Evolutionary conservation across 306 rosid species (phyloP).

Genomic region (Oxytropis ochrocephala): DNA sequence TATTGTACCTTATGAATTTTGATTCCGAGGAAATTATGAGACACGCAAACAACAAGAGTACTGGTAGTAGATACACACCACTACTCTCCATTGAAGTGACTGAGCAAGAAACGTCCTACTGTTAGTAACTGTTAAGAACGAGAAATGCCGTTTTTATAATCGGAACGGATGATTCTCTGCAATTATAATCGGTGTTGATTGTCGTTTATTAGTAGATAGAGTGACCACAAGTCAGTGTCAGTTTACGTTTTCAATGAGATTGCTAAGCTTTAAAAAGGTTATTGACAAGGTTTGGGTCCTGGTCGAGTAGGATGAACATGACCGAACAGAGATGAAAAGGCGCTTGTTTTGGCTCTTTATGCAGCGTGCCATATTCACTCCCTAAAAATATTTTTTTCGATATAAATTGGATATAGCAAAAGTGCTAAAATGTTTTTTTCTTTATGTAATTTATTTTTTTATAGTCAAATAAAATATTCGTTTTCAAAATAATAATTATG

Average conservation of each 20-base stretch:
- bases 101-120: background rate
- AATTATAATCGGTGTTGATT: background rate
- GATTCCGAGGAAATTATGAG: constrained; percentile 24
- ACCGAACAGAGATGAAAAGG: background rate
- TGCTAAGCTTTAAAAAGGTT: background rate
- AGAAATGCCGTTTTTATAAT: background rate
- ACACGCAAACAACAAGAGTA: constrained; percentile 11
- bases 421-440: too few species aligned
- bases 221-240: background rate
- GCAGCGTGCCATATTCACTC: too few species aligned
- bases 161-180: background rate
- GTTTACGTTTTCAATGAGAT: background rate
- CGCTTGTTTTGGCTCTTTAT: background rate
- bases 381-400: too few species aligned
- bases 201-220: background rate
- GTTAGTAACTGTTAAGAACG: background rate
- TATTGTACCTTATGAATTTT: constrained; percentile 51
- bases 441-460: too few species aligned
- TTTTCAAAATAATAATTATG: too few species aligned
- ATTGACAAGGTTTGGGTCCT: constrained; percentile 6
- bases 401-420: too few species aligned
- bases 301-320: background rate
- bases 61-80: background rate
- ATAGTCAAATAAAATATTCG: too few species aligned
- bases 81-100: constrained; percentile 20